Evolutionary conservation across 495 filamentous ascomycete genomes (phyloP).

Genomic region (Clavariopsis aquatica): DNA sequence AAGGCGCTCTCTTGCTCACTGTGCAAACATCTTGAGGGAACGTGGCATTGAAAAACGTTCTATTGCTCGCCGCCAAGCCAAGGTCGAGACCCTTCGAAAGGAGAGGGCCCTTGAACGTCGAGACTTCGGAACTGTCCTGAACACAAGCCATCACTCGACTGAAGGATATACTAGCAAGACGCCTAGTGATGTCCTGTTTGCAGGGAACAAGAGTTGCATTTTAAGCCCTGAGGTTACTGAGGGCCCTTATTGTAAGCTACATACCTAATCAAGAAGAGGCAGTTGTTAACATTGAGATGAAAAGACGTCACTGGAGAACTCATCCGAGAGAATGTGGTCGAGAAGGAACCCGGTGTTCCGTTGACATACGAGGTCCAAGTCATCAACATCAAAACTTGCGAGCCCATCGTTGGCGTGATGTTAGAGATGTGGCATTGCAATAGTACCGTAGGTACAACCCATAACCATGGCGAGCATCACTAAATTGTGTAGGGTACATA

Average conservation of each 20-base stretch:
- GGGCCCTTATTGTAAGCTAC: constrained; percentile 36
- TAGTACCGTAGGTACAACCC: constrained; percentile 44
- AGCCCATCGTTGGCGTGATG: constrained; percentile 54
- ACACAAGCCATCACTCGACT: constrained; percentile 21
- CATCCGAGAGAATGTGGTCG: constrained; percentile 55
- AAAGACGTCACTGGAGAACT: constrained; percentile 46
- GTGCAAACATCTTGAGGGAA: constrained; percentile 16
- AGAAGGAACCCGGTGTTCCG: constrained; percentile 57
- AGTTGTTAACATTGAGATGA: not conserved
- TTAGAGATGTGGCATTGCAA: constrained; percentile 64
- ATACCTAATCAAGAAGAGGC: not conserved
- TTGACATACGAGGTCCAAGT: constrained; percentile 62
- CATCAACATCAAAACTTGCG: constrained; percentile 60
- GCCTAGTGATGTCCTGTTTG: constrained; percentile 17
- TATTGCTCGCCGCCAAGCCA: constrained; percentile 22
- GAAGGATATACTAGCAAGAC: constrained; percentile 7
- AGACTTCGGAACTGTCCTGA: constrained; percentile 18
- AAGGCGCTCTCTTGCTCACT: constrained; percentile 19
- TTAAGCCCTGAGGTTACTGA: constrained; percentile 36
- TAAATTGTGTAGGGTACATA: constrained; percentile 52
- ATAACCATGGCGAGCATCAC: not conserved
- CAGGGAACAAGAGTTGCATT: constrained; percentile 30
- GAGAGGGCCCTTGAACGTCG: constrained; percentile 16
- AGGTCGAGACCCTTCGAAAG: constrained; percentile 12
- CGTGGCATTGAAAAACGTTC: constrained; percentile 17